These are phyloP conservation scores for Cytospora chrysosperma DNA, from an alignment of 2,329 filamentous ascomycete genomes.

Conservation along the genomic window DNA sequence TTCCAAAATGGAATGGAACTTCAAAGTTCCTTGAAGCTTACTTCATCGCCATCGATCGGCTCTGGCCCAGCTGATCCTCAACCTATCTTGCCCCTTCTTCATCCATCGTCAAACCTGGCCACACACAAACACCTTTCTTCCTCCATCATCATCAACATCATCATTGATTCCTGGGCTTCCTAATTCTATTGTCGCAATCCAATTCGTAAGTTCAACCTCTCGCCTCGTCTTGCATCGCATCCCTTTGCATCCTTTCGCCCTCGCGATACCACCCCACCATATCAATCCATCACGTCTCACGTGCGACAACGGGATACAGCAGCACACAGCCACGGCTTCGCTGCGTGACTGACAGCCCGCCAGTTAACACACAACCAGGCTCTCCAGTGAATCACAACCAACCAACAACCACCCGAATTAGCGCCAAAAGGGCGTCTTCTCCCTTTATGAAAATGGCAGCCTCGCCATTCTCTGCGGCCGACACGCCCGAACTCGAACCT, in stretches of 20 bases:
- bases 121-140: neutral
- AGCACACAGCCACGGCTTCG: neutral
- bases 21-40: constrained; percentile 15
- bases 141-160: neutral
- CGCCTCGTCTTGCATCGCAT: neutral
- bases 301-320: neutral
- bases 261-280: neutral
- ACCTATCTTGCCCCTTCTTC: neutral
- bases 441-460: constrained; percentile 27
- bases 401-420: constrained; percentile 4
- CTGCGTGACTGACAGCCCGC: constrained; percentile 15
- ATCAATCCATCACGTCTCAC: neutral
- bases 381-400: constrained; percentile 16
- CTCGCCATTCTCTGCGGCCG: constrained; percentile 41
- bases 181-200: neutral
- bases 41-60: constrained; percentile 23
- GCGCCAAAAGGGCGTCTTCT: constrained; percentile 17
- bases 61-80: constrained; percentile 24
- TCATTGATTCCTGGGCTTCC: neutral
- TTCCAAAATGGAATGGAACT: constrained; percentile 14
- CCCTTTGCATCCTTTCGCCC: constrained; percentile 12
- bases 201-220: constrained; percentile 2
- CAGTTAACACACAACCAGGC: constrained; percentile 12
- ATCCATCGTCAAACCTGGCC: neutral
- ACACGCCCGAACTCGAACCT: constrained; percentile 46